A percentile compares a stretch with the other conserved stretches of the same genome.
These are phyloP conservation scores for Xerocomellus intermedius DNA, from an alignment of 768 basidiomycete species.

Conservation along the genomic window DNA sequence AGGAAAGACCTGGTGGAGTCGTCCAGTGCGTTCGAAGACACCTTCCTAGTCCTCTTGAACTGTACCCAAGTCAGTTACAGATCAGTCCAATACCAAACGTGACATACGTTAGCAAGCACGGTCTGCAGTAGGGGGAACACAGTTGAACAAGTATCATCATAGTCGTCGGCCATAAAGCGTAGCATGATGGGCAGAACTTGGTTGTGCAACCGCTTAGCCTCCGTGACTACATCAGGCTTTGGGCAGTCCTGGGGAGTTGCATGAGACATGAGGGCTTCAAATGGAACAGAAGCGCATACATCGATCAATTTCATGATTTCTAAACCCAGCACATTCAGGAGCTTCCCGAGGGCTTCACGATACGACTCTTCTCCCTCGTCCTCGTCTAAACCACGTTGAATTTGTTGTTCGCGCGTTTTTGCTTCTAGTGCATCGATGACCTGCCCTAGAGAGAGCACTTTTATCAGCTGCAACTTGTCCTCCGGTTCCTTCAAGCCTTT, in stretches of 20 bases:
- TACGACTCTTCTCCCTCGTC: conserved; percentile 89
- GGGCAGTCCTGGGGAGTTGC: conserved; percentile 49
- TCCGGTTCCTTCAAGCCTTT: conserved; percentile 91
- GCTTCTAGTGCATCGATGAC: conserved; percentile 80
- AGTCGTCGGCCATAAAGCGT: conserved; percentile 85
- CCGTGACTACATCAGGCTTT: conserved; percentile 56
- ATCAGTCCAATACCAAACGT: neutral
- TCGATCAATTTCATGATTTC: conserved; percentile 86
- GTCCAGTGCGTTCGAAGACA: conserved; percentile 59
- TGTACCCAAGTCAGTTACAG: conserved; percentile 31
- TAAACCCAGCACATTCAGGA: conserved; percentile 77
- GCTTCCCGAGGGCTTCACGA: conserved; percentile 81
- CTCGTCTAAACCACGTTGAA: conserved; percentile 62
- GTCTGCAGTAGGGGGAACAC: conserved; percentile 79
- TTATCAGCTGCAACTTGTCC: conserved; percentile 87
- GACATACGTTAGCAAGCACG: conserved; percentile 67
- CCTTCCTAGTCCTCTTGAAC: conserved; percentile 78
- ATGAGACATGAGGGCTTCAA: conserved; percentile 2
- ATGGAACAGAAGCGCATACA: conserved; percentile 36
- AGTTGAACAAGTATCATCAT: conserved; percentile 85
- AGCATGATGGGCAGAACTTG: conserved; percentile 80
- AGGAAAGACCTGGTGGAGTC: conserved; percentile 75
- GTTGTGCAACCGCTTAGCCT: conserved; percentile 61
- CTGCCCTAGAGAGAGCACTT: conserved; percentile 81
- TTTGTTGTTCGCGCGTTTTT: conserved; percentile 67